These are phyloP conservation scores for Filobasidium uniguttulatum DNA, from an alignment of 1,284 basidiomycete genomes.

Conservation along the genomic window DNA sequence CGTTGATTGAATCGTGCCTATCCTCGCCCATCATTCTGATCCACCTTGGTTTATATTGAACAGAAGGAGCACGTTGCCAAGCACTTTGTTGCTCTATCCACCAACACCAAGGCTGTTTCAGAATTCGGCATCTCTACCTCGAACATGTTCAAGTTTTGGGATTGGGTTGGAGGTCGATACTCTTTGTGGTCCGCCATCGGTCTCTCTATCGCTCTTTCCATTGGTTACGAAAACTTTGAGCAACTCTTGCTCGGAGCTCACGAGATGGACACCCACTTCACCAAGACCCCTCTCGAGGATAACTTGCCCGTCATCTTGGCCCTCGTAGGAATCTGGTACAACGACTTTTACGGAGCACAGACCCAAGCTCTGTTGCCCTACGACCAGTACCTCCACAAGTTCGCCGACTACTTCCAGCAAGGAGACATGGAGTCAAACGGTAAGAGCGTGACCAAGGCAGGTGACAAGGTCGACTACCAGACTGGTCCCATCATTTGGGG, in stretches of 20 bases:
- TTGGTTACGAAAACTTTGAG: constrained; percentile 91
- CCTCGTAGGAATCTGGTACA: constrained; percentile 94
- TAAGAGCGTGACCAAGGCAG: constrained; percentile 88
- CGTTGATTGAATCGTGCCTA: neutral
- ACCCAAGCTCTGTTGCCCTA: constrained; percentile 92
- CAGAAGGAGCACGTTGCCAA: constrained; percentile 83
- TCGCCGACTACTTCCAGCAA: constrained; percentile 99
- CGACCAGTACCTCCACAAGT: constrained; percentile 98
- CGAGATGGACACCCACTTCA: constrained; percentile 96
- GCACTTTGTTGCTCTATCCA: constrained; percentile 96
- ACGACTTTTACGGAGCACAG: constrained; percentile 91
- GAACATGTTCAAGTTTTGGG: constrained; percentile 99
- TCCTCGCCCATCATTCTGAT: neutral
- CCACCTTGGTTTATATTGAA: too few relatives aligned
- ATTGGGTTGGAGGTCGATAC: constrained; percentile 99
- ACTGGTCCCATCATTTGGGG: constrained; percentile 99
- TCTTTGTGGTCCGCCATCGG: constrained; percentile 97
- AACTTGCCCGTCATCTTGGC: constrained; percentile 89
- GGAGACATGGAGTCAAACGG: constrained; percentile 99
- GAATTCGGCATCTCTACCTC: constrained; percentile 81
- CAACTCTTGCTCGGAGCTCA: constrained; percentile 82
- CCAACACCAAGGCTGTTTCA: constrained; percentile 87
- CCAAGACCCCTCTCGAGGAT: constrained; percentile 67
- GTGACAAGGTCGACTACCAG: constrained; percentile 84
- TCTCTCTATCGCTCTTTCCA: constrained; percentile 78